These are phyloP conservation scores for Fusarium redolens DNA, from an alignment of 2,329 filamentous ascomycete genomes.

Conservation along the genomic window DNA sequence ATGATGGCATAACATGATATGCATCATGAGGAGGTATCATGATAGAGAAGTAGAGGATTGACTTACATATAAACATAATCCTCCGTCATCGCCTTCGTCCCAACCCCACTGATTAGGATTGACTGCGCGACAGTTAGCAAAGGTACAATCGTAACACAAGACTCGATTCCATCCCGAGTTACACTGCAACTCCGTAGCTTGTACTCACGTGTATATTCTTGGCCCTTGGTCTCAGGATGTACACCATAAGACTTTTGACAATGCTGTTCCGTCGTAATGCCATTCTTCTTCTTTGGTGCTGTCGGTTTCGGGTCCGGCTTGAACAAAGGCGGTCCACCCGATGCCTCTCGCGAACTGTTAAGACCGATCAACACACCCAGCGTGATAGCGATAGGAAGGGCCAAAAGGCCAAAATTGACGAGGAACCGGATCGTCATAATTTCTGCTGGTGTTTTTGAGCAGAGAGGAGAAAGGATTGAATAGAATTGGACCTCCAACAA, in stretches of 20 bases:
- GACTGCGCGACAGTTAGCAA: conserved; percentile 53
- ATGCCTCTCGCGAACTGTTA: conserved; percentile 56
- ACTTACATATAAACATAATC: conserved; percentile 65
- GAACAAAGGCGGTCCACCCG: conserved; percentile 59
- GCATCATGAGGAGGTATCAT: not conserved
- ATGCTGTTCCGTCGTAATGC: conserved; percentile 34
- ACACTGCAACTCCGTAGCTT: not conserved
- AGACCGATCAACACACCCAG: conserved; percentile 62
- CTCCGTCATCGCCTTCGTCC: conserved; percentile 51
- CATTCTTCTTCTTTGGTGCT: conserved; percentile 41
- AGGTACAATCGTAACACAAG: conserved; percentile 1
- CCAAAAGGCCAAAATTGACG: conserved; percentile 62
- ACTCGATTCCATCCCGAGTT: not conserved
- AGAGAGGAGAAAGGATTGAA: not conserved
- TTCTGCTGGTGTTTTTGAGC: not conserved
- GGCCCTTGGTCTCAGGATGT: conserved; percentile 55
- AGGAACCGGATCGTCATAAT: conserved; percentile 56
- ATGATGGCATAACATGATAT: not conserved
- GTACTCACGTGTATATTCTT: conserved; percentile 60
- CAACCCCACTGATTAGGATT: conserved; percentile 69
- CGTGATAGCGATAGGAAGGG: conserved; percentile 61
- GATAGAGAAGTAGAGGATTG: conserved; percentile 2
- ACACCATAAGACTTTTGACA: conserved; percentile 53
- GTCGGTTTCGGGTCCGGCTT: conserved; percentile 34
- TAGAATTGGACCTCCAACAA: not conserved